phyloP scores from a whole-genome alignment of 768 basidiomycete species.

The Chalciporus piperatus region DNA sequence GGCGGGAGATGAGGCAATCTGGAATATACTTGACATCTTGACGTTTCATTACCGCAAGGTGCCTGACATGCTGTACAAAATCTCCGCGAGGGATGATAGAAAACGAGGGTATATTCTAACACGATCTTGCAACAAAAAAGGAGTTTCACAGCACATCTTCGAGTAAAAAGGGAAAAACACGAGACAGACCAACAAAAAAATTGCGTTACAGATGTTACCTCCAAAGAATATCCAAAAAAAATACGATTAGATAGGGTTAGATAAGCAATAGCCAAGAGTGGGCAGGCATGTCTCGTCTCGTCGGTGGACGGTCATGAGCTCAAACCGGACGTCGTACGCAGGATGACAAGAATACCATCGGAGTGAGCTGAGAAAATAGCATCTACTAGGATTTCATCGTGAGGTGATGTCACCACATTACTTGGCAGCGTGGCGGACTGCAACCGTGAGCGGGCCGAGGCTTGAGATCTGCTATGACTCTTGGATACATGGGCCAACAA shows the following conservation, averaged over 20 bases:
- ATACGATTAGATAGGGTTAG: background rate
- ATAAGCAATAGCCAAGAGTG: background rate
- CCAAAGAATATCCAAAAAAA: background rate
- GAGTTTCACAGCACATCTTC: too few species aligned
- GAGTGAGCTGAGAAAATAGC: slow-evolving; percentile 86
- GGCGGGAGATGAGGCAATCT: background rate
- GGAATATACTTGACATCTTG: background rate
- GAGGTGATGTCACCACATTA: background rate
- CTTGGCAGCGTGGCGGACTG: slow-evolving; percentile 3
- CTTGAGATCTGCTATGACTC: slow-evolving; percentile 11
- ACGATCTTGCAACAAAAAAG: too few species aligned
- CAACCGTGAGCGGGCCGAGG: slow-evolving; percentile 8
- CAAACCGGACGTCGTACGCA: slow-evolving; percentile 45
- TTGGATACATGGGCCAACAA: slow-evolving; percentile 16
- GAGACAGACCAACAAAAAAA: background rate
- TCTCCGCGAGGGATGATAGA: too few species aligned
- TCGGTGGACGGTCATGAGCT: background rate
- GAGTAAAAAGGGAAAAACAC: background rate
- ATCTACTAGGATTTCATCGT: slow-evolving; percentile 56
- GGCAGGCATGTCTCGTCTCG: background rate
- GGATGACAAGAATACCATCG: slow-evolving; percentile 78
- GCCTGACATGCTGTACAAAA: background rate
- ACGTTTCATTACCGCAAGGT: background rate
- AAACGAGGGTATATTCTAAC: too few species aligned
- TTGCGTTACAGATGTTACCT: background rate